These are phyloP conservation scores for Gaeumannomyces tritici DNA, from an alignment of 2,329 filamentous ascomycete genomes.

Conservation along the genomic window DNA sequence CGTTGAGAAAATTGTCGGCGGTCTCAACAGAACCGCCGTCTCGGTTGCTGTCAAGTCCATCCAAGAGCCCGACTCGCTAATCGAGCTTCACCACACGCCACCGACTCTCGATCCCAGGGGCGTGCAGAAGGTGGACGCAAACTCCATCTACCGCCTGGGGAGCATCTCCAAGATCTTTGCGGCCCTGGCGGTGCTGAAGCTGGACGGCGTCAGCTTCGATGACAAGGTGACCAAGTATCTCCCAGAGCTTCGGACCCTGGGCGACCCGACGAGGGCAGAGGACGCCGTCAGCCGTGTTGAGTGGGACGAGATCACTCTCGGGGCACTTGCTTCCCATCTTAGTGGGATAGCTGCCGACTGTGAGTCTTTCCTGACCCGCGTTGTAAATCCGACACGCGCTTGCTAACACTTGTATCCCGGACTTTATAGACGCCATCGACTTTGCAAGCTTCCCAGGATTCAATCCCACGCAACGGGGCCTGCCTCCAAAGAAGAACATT, in stretches of 20 bases:
- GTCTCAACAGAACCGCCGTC: slow-evolving; percentile 14
- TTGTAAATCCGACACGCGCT: background rate
- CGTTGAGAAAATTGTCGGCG: background rate
- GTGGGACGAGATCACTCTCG: slow-evolving; percentile 3
- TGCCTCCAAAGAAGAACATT: background rate
- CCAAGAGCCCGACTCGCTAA: slow-evolving; percentile 24
- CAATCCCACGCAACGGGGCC: background rate
- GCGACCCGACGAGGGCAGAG: background rate
- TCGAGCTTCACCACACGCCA: slow-evolving; percentile 31
- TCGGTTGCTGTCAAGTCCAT: slow-evolving; percentile 31
- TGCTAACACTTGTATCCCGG: background rate
- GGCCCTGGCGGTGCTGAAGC: slow-evolving; percentile 21
- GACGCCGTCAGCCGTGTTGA: background rate
- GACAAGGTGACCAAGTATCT: slow-evolving; percentile 35
- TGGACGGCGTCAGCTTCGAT: slow-evolving; percentile 21
- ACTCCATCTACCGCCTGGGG: slow-evolving; percentile 25
- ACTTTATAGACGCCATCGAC: background rate
- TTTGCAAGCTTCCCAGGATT: background rate
- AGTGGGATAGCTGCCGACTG: background rate
- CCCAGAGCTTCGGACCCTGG: slow-evolving; percentile 21
- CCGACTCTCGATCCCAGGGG: slow-evolving; percentile 17
- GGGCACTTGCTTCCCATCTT: slow-evolving; percentile 1
- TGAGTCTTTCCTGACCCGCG: background rate
- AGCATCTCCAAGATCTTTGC: slow-evolving; percentile 26
- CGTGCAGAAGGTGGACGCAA: slow-evolving; percentile 15